Conservation (phyloP, 1,284 basidiomycete species). For the Austroboletus niveus region DNA sequence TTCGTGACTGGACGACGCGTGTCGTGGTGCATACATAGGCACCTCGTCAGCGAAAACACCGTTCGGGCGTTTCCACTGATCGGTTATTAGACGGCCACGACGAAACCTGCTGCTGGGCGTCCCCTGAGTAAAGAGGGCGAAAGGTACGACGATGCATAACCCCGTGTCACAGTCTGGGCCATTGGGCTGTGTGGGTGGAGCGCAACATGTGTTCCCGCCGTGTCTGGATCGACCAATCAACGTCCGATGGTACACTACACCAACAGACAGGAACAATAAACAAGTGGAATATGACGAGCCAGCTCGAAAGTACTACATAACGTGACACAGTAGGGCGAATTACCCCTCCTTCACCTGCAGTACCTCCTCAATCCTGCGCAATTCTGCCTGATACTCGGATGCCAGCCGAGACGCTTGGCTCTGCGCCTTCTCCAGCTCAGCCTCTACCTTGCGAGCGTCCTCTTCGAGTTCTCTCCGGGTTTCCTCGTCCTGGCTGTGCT, state of each 20-base stretch:
- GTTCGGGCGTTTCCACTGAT: slow-evolving; percentile 26
- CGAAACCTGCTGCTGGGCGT: slow-evolving; percentile 20
- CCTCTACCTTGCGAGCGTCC: slow-evolving; percentile 29
- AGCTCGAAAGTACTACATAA: slow-evolving; percentile 29
- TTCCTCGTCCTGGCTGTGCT: slow-evolving; percentile 32
- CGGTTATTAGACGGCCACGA: slow-evolving; percentile 29
- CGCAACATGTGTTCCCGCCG: slow-evolving; percentile 2
- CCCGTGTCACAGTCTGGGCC: neutral
- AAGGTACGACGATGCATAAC: too few relatives aligned
- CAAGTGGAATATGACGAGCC: slow-evolving; percentile 19
- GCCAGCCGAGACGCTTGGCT: slow-evolving; percentile 29
- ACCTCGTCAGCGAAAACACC: slow-evolving; percentile 12
- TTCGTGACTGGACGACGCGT: slow-evolving; percentile 10
- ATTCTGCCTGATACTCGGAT: slow-evolving; percentile 35
- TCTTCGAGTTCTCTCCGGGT: slow-evolving; percentile 28
- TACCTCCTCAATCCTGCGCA: slow-evolving; percentile 35
- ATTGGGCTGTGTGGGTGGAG: slow-evolving; percentile 6
- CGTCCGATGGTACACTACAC: slow-evolving; percentile 6
- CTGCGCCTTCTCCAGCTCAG: slow-evolving; percentile 27
- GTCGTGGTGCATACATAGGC: slow-evolving; percentile 6
- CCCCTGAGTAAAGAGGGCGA: slow-evolving; percentile 2
- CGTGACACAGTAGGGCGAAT: slow-evolving; percentile 11
- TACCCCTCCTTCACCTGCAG: slow-evolving; percentile 32
- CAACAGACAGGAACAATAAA: slow-evolving; percentile 15
- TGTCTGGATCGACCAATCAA: slow-evolving; percentile 18